Percentiles rank a stretch among this genome's conserved stretches.
Evolutionary conservation across 306 rosid species (phyloP).

Genomic region (Malus sieversii): DNA sequence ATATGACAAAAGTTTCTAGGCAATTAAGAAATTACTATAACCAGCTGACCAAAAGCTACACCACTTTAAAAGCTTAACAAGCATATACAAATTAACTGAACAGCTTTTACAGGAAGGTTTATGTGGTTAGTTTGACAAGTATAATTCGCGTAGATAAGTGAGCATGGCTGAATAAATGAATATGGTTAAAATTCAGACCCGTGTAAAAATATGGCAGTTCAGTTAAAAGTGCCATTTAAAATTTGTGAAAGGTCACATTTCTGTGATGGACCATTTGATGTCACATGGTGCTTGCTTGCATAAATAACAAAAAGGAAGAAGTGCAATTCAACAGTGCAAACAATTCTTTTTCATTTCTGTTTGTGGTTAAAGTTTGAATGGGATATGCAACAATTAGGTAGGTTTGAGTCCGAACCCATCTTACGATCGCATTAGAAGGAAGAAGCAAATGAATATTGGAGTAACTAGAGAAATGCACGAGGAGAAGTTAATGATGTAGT

Average conservation of each 20-base stretch:
- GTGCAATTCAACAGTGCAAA: background rate
- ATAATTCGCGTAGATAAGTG: background rate
- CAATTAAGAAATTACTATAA: constrained; percentile 1
- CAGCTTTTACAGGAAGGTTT: background rate
- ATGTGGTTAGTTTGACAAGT: background rate
- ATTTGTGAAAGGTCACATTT: background rate
- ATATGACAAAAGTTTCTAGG: constrained; percentile 16
- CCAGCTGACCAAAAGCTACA: background rate
- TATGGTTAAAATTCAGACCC: background rate
- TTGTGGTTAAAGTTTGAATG: background rate
- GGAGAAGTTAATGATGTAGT: background rate
- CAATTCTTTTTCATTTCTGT: background rate
- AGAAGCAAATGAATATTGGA: background rate
- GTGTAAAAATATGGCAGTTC: background rate
- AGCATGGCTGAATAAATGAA: background rate
- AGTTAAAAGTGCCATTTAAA: background rate
- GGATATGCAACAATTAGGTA: background rate
- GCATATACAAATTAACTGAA: constrained; percentile 1
- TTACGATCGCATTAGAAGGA: background rate
- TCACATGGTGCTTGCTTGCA: background rate
- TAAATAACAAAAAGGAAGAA: background rate
- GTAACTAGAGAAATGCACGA: background rate
- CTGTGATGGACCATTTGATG: background rate
- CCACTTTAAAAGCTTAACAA: background rate
- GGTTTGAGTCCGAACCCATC: background rate